Evolutionary conservation across 495 filamentous ascomycete genomes (phyloP).

Genomic region (Umbilicaria muhlenbergii): DNA sequence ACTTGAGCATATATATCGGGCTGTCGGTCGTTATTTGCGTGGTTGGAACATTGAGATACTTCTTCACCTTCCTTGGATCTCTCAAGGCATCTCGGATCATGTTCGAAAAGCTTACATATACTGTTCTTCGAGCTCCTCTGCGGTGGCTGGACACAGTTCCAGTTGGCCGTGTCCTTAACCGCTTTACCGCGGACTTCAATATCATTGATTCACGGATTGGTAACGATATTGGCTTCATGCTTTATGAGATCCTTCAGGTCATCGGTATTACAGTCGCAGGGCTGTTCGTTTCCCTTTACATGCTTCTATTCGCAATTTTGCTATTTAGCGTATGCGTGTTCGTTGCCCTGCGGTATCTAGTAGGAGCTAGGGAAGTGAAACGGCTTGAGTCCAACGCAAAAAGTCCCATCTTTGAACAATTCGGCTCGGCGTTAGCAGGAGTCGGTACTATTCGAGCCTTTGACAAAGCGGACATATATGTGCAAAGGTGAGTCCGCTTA

Average conservation of each 20-base stretch:
- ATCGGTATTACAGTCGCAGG: conserved; percentile 44
- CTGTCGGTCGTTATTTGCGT: conserved; percentile 41
- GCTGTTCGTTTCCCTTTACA: conserved; percentile 44
- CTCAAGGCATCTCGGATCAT: conserved; percentile 47
- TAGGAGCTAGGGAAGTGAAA: conserved; percentile 59
- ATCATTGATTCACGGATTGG: conserved; percentile 50
- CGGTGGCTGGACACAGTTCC: conserved; percentile 75
- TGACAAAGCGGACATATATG: conserved; percentile 41
- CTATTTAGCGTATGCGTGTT: conserved; percentile 35
- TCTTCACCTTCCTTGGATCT: conserved; percentile 40
- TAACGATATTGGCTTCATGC: conserved; percentile 38
- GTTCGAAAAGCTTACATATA: conserved; percentile 46
- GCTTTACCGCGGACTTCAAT: conserved; percentile 67
- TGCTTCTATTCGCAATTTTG: conserved; percentile 39
- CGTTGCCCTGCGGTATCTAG: conserved; percentile 43
- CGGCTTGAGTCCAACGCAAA: conserved; percentile 51
- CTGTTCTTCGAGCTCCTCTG: conserved; percentile 53
- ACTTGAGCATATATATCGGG: conserved; percentile 50
- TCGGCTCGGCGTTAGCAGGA: conserved; percentile 45
- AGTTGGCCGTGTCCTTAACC: conserved; percentile 60
- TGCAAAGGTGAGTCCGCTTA: conserved; percentile 21
- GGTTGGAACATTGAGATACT: conserved; percentile 39
- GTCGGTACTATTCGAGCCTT: conserved; percentile 56
- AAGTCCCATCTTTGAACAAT: conserved; percentile 57
- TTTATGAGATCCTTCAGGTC: conserved; percentile 34